phyloP scores from a whole-genome alignment of 1,284 basidiomycete genomes.

The Blastosporella zonata region DNA sequence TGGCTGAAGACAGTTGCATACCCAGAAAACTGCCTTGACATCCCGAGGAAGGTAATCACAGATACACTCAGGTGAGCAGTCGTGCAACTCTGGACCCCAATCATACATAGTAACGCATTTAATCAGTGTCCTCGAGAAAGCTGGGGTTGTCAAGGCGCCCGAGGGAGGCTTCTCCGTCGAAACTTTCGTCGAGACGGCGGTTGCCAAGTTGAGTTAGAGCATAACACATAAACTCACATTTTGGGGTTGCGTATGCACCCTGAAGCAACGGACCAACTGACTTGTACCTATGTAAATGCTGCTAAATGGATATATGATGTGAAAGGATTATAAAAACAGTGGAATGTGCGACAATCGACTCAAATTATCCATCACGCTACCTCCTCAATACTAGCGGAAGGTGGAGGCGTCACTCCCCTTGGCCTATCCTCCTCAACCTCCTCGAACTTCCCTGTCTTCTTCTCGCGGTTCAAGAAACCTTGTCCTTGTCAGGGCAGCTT shows the following conservation, averaged over 20 bases:
- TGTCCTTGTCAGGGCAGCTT: not conserved
- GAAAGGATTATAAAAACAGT: conserved; percentile 9
- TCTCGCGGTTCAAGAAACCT: conserved; percentile 30
- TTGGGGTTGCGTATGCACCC: no score
- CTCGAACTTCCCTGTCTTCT: conserved; percentile 18
- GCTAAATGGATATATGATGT: conserved; percentile 5
- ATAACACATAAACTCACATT: not conserved
- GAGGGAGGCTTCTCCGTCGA: conserved; percentile 55
- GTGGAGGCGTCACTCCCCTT: not conserved
- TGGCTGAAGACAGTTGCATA: conserved; percentile 84
- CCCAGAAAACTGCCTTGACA: conserved; percentile 60
- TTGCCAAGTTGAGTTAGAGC: conserved; percentile 35
- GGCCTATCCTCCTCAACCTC: conserved; percentile 2
- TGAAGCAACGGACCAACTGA: no score
- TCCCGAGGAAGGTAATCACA: conserved; percentile 60
- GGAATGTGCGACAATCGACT: not conserved
- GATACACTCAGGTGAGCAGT: conserved; percentile 66
- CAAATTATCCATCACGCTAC: not conserved
- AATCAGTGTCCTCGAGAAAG: conserved; percentile 67
- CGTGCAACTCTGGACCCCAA: not conserved
- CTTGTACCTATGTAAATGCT: not conserved
- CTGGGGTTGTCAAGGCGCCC: conserved; percentile 68
- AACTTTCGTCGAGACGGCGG: conserved; percentile 58
- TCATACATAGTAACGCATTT: not conserved
- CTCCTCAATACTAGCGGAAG: conserved; percentile 11